Base-by-base conservation (phyloP, 768 basidiomycete genomes). In the Phanerodontia chrysosporium region DNA sequence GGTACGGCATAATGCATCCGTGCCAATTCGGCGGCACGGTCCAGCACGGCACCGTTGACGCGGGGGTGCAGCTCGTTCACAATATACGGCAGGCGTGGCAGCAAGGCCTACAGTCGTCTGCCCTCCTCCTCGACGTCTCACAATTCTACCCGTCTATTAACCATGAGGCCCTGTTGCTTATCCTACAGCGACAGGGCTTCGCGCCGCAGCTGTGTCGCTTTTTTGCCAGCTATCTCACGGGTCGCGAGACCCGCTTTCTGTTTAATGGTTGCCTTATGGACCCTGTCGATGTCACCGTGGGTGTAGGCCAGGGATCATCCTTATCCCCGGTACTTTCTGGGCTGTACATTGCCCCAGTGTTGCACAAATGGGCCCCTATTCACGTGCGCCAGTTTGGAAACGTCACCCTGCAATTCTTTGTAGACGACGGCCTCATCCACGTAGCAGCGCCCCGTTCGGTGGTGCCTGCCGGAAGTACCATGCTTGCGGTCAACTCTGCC, bases 91-190 rank as follows among this genome's bases (percentile, higher is more conserved):
- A 39, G 8, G 49, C 35, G 0, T 62, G 62, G 58, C 9, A 21
- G 9, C 12, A 49, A 10, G 32, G 42, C 21, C 45, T 56, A 1
- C 18, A 36, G 16, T 53, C 60, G 13, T 59, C 65, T 0, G 42
- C 44, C 25, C 60, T 65, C 8, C 54, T 60, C 1, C 49, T 64
- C 14, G 63, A 64, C 27, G 45, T 64, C 0, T 4, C 65, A 1
- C 61, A 64, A 42, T 66, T 66, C 55, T 67, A 52, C 59, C 63
- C 63, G 0, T 66, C 65, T 49, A 55, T 57, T n/a, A 9, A 55
- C 12, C 54, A 55, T 25, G 25, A n/a, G 6, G 2, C 27, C 24
- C 18, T 42, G 3, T 5, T 39, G 2, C 36, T 4, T 13, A 25
- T 55, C 39, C 29, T 55, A 14, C 7, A 39, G 24, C 45, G 49